phyloP scores from a whole-genome alignment of 2,329 filamentous ascomycete genomes.

The Verticillium dahliae region DNA sequence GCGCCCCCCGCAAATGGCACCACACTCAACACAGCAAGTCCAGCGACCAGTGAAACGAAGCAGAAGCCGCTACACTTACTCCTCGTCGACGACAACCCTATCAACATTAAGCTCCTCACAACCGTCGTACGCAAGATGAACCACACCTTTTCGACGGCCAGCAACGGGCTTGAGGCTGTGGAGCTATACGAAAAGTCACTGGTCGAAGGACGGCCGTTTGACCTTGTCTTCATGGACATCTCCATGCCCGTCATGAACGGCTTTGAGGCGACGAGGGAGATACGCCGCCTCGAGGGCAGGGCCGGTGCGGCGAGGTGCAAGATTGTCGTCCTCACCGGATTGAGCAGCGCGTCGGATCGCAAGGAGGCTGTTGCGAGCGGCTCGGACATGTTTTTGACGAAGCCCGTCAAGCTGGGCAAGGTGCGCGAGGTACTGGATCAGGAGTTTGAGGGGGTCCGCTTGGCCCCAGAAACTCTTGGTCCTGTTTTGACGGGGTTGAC shows the following conservation, averaged over 20 bases:
- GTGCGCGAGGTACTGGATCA: conserved; percentile 8
- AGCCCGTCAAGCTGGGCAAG: conserved; percentile 31
- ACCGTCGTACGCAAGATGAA: conserved; percentile 28
- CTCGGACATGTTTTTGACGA: conserved; percentile 38
- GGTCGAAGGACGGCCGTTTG: conserved; percentile 3
- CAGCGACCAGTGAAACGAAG: neutral
- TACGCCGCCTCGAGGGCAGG: conserved; percentile 32
- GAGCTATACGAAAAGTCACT: conserved; percentile 11
- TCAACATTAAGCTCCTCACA: conserved; percentile 26
- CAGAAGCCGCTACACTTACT: conserved; percentile 16
- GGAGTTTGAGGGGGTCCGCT: too few relatives aligned
- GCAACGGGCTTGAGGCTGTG: conserved; percentile 36
- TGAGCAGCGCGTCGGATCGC: conserved; percentile 32
- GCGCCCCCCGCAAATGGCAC: too few relatives aligned
- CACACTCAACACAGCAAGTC: too few relatives aligned
- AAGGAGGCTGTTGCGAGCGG: conserved; percentile 37
- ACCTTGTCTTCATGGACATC: conserved; percentile 22
- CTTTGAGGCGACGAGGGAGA: conserved; percentile 29
- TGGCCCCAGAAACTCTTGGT: too few relatives aligned
- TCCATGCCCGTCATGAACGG: conserved; percentile 41
- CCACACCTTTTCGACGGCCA: conserved; percentile 27
- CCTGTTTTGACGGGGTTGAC: too few relatives aligned
- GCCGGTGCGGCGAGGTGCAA: conserved; percentile 26
- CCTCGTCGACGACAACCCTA: conserved; percentile 27
- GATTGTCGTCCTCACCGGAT: conserved; percentile 37